Evolutionary conservation across 192 early-diverging fungal genomes (phyloP), one percentile per base, ranked within the genome.

Genomic region (Mortierella hygrophila): DNA sequence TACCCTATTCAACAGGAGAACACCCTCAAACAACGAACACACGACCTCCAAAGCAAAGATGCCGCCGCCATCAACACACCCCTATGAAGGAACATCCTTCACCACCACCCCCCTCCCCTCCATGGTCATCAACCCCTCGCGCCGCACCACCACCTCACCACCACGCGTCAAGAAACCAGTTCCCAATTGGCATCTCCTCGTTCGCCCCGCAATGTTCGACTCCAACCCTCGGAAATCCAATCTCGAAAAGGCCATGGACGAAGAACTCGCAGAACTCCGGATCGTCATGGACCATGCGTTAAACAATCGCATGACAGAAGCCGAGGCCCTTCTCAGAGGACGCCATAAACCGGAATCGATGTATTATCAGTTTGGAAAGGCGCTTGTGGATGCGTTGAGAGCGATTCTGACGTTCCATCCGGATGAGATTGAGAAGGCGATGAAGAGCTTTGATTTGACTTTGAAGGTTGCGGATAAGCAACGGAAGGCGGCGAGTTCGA

Each of bases 371-470:
- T 89, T 95, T 70, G 96, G 94, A 29, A 93, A 93, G 40, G 93
- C 93, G 3, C 92, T 94, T 11, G 85, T 97, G 23, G 89, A 91
- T 60, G 93, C 91, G 46, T 72, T 97, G 10, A 91, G 91, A 29
- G 92, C 94, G 13, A 83, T 95, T 75, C 92, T 98, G 93, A 95
- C 96, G 16, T 98, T 96, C 80, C 93, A 95, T 70, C 82, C 86
- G 11, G 81, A 82, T 18, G 95, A 98, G 76, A 93, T 97, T 86
- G 81, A 89, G 37, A 85, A 79, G 1, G 96, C 97, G 4, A 90
- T 93, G 73, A 90, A 93, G 47, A 88, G 93, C 2, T 89, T 95
- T 21, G 90, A 93, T 68, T 83, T 88, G 57, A 92, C 95, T 3
- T 82, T 94, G 23, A 93, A 94, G 44, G 78, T 96, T 49, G 89